Evolutionary conservation across 306 rosid species (phyloP), one percentile per base, ranked within the genome.

Genomic region (Castanospermum australe): DNA sequence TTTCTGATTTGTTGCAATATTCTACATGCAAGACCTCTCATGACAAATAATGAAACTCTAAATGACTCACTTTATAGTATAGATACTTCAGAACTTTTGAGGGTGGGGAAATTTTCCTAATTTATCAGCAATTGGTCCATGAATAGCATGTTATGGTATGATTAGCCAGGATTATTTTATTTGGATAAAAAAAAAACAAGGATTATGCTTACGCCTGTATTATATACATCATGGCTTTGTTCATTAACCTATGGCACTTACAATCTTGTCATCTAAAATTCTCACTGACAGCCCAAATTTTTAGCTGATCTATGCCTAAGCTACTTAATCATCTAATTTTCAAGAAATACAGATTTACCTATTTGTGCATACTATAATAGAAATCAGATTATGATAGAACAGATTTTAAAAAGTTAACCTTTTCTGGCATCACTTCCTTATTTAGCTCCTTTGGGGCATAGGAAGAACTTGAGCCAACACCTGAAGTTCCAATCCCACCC

Each of bases 391-490:
- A 79, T 44, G 20, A 50, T 42, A 67, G 30, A 54, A 47, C 8
- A 65, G 73, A 71, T 69, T 35, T 36, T 75, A 73, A 71, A 10
- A 56, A 41, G 48, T 73, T 32, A 81, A 96, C 99, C 99, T 96
- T 96, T 86, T 96, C 99, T n/a, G 98, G 99, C 81, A 35, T 89
- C 76, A 93, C 89, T 89, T 96, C 99, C 84, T 93, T 93, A 79
- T 90, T 93, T 75, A 89, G 78, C 80, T 96, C 99, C 84, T 96
- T 96, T 48, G 97, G 94, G 72, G 96, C 52, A 80, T 91, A 96
- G 78, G 98, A 93, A 84, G 99, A 93, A 85, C 97, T 88, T 73
- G 99, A 90, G 68, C 98, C 99, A 85, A 96, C 97, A 75, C 99
- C 99, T 54, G 97, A 93, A 70, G 99, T 48, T 82, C 99, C 99